A percentile compares a stretch with the other conserved stretches of the same genome.
Conservation (phyloP, 768 basidiomycete genomes). For the Rhizopogon salebrosus region DNA sequence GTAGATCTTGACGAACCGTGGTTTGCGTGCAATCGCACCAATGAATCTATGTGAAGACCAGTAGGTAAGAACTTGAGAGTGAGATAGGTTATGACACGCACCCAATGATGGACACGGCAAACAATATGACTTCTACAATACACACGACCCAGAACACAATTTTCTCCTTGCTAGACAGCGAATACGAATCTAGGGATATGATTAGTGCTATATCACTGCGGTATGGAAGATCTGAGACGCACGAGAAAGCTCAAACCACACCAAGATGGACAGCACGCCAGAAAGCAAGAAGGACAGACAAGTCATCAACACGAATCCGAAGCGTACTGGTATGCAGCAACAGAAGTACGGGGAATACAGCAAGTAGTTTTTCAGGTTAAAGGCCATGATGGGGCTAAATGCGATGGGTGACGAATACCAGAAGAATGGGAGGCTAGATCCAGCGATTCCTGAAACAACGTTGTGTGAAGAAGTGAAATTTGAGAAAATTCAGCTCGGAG, state of each 20-base stretch:
- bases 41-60: slow-evolving; percentile 30
- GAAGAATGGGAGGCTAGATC: not conserved
- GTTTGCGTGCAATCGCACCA: slow-evolving; percentile 60
- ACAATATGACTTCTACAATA: slow-evolving; percentile 48
- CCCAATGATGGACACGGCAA: slow-evolving; percentile 53
- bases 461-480: not conserved
- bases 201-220: not conserved
- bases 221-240: slow-evolving; percentile 16
- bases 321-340: slow-evolving; percentile 57
- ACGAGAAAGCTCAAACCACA: slow-evolving; percentile 65
- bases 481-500: not conserved
- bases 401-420: not conserved
- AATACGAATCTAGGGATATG: slow-evolving; percentile 26
- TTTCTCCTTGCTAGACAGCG: slow-evolving; percentile 24
- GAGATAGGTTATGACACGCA: slow-evolving; percentile 22
- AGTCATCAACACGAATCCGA: slow-evolving; percentile 55
- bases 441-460: not conserved
- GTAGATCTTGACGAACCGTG: slow-evolving; percentile 52
- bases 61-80: not conserved
- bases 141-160: slow-evolving; percentile 46
- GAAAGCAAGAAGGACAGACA: slow-evolving; percentile 49
- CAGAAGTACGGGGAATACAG: slow-evolving; percentile 53
- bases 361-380: slow-evolving; percentile 40
- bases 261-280: slow-evolving; percentile 44
- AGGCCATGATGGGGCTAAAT: slow-evolving; percentile 30